Percentiles rank a stretch among this genome's conserved stretches.
Conservation (phyloP, 345 rosid species). For the Lumnitzera littorea region DNA sequence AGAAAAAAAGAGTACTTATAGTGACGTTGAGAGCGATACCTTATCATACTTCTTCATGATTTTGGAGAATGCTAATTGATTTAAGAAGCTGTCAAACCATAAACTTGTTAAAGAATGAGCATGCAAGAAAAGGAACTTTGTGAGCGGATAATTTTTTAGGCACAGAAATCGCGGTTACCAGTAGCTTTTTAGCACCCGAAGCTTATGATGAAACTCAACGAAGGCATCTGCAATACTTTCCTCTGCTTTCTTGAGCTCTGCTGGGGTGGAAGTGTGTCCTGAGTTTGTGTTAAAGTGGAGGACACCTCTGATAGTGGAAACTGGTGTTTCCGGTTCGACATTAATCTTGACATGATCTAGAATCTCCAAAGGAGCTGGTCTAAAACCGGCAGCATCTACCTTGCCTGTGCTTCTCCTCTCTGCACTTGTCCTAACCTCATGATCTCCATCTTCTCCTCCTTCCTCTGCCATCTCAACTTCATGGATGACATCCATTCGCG, state of each 20-base stretch:
- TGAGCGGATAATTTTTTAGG: background rate
- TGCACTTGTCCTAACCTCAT: constrained; percentile 16
- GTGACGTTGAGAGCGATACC: constrained; percentile 23
- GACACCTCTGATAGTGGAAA: constrained; percentile 27
- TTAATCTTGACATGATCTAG: constrained; percentile 41
- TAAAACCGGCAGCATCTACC: constrained; percentile 4
- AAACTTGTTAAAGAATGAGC: background rate
- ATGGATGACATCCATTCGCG: constrained; percentile 19
- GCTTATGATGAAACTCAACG: constrained; percentile 50
- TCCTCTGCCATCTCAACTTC: constrained; percentile 28
- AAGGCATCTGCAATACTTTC: constrained; percentile 36
- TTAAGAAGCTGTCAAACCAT: constrained; percentile 45
- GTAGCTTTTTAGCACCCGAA: constrained; percentile 49
- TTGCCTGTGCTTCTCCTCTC: background rate
- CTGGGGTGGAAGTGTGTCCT: constrained; percentile 25
- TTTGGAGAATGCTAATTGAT: constrained; percentile 66
- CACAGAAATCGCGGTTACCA: constrained; percentile 18
- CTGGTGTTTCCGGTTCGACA: constrained; percentile 34
- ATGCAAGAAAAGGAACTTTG: background rate
- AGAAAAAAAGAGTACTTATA: background rate
- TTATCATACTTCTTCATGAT: constrained; percentile 89
- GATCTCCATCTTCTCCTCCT: background rate
- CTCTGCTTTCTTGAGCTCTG: constrained; percentile 41
- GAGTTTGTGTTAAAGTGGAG: constrained; percentile 16
- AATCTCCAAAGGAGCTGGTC: constrained; percentile 31